phyloP scores from a whole-genome alignment of 1,284 basidiomycete species.

The Coriolopsis trogii region DNA sequence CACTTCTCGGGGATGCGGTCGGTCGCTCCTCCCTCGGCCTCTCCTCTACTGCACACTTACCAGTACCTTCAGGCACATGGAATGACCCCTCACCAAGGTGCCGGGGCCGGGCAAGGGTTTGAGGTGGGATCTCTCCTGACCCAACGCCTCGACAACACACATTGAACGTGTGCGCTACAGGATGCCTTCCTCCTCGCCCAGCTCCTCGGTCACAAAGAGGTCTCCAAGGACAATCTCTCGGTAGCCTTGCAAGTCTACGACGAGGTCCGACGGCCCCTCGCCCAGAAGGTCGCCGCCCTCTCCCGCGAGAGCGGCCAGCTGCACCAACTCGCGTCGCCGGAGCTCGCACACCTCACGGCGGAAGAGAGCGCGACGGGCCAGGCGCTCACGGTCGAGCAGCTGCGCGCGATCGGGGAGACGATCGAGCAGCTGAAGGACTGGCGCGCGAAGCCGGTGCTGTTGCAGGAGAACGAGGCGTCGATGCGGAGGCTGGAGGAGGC shows the following conservation, averaged over 20 bases:
- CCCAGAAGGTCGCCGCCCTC: slow-evolving; percentile 8
- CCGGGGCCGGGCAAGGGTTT: slow-evolving; percentile 43
- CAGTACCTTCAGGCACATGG: slow-evolving; percentile 14
- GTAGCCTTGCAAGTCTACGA: slow-evolving; percentile 14
- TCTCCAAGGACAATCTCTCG: neutral
- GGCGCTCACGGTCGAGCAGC: neutral
- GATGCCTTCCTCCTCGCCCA: slow-evolving; percentile 14
- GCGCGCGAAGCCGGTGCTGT: slow-evolving; percentile 1
- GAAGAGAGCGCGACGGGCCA: slow-evolving; percentile 2
- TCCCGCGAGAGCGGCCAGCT: slow-evolving; percentile 5
- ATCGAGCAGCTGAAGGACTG: slow-evolving; percentile 10
- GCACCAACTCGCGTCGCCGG: slow-evolving; percentile 1
- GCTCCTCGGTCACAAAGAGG: slow-evolving; percentile 4
- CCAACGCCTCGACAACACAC: neutral
- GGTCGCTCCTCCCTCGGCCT: too few species aligned
- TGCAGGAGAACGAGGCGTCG: slow-evolving; percentile 3
- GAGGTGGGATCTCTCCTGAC: slow-evolving; percentile 29
- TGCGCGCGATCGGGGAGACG: neutral
- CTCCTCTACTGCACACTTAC: neutral
- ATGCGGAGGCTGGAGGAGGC: neutral
- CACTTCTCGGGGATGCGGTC: slow-evolving; percentile 36
- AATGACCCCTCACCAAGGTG: slow-evolving; percentile 39
- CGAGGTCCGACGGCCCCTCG: slow-evolving; percentile 5
- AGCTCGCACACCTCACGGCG: slow-evolving; percentile 4
- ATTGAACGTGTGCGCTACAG: neutral